Percentiles rank a stretch among this genome's conserved stretches.
Evolutionary conservation across 177 flowering plant genomes (phyloP).

Genomic region (Telopea speciosissima): DNA sequence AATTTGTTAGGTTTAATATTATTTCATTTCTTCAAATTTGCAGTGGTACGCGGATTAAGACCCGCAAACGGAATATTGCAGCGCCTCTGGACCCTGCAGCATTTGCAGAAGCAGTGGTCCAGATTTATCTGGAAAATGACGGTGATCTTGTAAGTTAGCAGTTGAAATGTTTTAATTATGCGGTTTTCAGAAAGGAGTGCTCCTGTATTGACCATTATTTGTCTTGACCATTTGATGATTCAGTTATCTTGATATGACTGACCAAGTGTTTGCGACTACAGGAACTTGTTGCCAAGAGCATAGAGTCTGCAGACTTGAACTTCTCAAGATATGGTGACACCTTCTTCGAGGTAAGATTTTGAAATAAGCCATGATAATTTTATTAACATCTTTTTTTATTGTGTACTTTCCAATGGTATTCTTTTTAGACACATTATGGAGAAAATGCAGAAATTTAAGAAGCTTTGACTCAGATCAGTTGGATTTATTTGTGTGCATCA

Average conservation of each 20-base stretch:
- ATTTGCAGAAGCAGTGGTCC: conserved; percentile 99
- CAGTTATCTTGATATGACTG: conserved; percentile 2
- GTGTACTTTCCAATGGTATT: background rate
- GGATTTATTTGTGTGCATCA: no score
- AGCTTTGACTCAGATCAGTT: background rate
- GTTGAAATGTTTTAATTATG: background rate
- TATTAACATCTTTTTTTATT: background rate
- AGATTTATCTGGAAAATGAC: conserved; percentile 98
- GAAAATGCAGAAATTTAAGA: background rate
- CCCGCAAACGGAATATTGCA: conserved; percentile 99
- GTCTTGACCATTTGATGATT: background rate
- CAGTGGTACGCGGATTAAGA: conserved; percentile 99
- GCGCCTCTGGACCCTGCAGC: conserved; percentile 99
- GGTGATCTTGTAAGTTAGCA: conserved; percentile 78
- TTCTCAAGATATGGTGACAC: conserved; percentile 98
- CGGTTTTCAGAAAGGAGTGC: background rate
- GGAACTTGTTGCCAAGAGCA: conserved; percentile 87
- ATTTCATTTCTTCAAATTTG: background rate
- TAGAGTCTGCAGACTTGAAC: conserved; percentile 89
- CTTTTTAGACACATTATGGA: no score
- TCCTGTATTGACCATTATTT: background rate
- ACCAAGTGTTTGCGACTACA: conserved; percentile 19
- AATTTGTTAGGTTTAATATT: background rate
- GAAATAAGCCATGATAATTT: background rate
- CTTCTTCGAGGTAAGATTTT: conserved; percentile 71